phyloP scores from a whole-genome alignment of 1,284 basidiomycete species.

The Xerocomus minutiporus region DNA sequence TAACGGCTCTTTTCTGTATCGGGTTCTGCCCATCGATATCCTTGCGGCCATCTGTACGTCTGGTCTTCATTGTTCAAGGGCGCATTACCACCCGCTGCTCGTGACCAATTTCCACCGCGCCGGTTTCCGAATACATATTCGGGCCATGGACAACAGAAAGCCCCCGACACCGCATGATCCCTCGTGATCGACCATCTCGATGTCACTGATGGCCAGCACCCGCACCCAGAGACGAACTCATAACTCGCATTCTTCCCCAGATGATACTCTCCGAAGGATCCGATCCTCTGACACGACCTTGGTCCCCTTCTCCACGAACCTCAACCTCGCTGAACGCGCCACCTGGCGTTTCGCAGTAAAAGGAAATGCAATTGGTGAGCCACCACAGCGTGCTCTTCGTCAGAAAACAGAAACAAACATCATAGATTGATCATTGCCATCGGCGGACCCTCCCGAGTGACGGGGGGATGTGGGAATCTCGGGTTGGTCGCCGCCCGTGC shows the following conservation, averaged over 20 bases:
- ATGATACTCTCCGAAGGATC: conserved; percentile 33
- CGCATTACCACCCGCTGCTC: not conserved
- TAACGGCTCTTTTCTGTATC: not conserved
- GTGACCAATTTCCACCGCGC: no score
- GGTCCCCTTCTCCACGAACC: conserved; percentile 15
- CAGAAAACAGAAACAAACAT: not conserved
- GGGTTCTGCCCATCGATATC: not conserved
- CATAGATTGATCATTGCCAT: not conserved
- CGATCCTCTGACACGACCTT: conserved; percentile 36
- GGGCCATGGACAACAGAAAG: not conserved
- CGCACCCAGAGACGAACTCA: conserved; percentile 19
- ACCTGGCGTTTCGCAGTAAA: conserved; percentile 32
- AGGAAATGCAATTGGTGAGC: conserved; percentile 40
- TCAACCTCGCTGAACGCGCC: conserved; percentile 30
- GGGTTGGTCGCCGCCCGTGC: conserved; percentile 35
- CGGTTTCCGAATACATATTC: not conserved
- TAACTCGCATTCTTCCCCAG: conserved; percentile 22
- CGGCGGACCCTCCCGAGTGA: conserved; percentile 30
- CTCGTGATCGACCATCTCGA: not conserved
- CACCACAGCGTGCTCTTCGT: not conserved
- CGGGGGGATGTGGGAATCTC: conserved; percentile 38
- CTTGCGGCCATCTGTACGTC: no score
- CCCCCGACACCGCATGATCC: not conserved
- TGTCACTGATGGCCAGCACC: conserved; percentile 2
- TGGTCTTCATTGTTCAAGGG: not conserved